phyloP scores from a whole-genome alignment of 2,329 filamentous ascomycete genomes.

The Chaetomium sp. region DNA sequence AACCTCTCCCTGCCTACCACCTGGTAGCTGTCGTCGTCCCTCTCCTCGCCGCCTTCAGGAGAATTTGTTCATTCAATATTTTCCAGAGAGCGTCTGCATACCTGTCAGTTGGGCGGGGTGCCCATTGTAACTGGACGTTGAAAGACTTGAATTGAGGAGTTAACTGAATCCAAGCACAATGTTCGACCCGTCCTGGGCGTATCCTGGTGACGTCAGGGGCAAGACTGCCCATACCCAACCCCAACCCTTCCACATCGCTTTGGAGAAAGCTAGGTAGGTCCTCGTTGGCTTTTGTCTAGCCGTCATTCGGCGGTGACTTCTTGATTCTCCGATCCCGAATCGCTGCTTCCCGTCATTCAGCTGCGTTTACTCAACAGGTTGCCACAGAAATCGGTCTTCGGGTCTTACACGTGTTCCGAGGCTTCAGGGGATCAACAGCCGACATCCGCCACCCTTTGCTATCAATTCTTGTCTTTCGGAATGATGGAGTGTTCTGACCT shows the following conservation, averaged over 20 bases:
- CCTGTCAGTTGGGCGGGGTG: not conserved
- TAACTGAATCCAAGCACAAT: not conserved
- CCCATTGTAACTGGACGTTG: not conserved
- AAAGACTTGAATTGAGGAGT: not conserved
- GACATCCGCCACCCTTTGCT: not conserved
- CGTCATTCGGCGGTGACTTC: not conserved
- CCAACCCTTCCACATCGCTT: not conserved
- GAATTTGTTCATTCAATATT: not conserved
- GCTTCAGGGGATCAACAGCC: not conserved
- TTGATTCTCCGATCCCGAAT: not conserved
- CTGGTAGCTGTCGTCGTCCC: too few species aligned
- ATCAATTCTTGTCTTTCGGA: slow-evolving; percentile 6
- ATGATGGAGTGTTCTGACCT: not conserved
- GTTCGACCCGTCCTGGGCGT: too few species aligned
- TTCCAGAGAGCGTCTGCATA: not conserved
- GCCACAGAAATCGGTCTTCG: slow-evolving; percentile 8
- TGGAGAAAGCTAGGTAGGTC: not conserved
- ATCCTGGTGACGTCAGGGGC: not conserved
- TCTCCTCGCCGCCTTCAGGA: too few species aligned
- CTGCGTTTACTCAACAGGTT: not conserved
- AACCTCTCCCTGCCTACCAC: too few species aligned
- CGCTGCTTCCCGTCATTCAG: not conserved
- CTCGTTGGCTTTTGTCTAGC: too few species aligned
- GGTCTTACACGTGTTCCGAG: not conserved
- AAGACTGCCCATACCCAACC: not conserved